A percentile compares a stretch with the other conserved stretches of the same genome.
These are phyloP conservation scores for Dioszegia crocea DNA, from an alignment of 768 basidiomycete species.

Conservation along the genomic window DNA sequence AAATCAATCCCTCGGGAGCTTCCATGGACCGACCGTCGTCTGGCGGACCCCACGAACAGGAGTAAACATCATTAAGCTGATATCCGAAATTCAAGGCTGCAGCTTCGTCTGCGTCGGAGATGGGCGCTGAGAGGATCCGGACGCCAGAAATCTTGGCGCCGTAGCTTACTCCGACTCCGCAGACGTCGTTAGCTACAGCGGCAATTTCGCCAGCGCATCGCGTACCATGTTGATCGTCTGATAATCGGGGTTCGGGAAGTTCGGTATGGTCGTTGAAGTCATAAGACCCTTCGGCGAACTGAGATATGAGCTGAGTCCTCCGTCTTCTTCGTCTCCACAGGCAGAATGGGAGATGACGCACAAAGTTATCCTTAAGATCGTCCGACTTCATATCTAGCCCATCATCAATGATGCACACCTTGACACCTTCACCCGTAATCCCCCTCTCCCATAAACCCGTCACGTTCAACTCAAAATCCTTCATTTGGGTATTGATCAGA, in stretches of 20 bases:
- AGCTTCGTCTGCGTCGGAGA: conserved; percentile 93
- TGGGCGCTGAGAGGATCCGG: conserved; percentile 89
- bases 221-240: conserved; percentile 94
- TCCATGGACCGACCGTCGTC: conserved; percentile 95
- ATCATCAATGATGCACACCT: conserved; percentile 88
- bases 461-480: conserved; percentile 77
- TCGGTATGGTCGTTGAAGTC: conserved; percentile 93
- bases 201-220: conserved; percentile 96
- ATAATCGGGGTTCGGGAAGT: conserved; percentile 78
- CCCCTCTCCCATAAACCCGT: conserved; percentile 86
- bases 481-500: conserved; percentile 77
- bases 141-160: conserved; percentile 86
- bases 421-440: conserved; percentile 77
- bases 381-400: conserved; percentile 84
- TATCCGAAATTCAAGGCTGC: conserved; percentile 90
- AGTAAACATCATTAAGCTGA: conserved; percentile 86
- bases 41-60: conserved; percentile 97
- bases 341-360: conserved; percentile 53
- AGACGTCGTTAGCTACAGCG: conserved; percentile 84
- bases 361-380: conserved; percentile 87
- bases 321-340: too few species aligned
- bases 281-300: conserved; percentile 84
- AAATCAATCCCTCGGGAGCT: conserved; percentile 80
- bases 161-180: conserved; percentile 92
- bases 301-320: neutral